Conservation (phyloP, 2,329 filamentous ascomycete genomes). For the Microdochium nivale region DNA sequence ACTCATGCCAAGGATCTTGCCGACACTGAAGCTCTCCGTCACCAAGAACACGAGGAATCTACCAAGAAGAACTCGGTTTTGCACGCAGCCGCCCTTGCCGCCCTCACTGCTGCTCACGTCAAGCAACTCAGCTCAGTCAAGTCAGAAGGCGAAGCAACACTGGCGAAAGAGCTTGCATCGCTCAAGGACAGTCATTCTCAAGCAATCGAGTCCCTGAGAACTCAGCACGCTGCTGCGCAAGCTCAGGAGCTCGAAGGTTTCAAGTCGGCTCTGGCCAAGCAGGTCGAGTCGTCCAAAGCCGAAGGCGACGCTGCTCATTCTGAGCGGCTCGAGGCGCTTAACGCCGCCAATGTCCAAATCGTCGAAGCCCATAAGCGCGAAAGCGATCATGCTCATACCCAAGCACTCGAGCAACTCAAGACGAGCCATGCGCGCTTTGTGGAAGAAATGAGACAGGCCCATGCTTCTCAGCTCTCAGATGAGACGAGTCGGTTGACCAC, state of each 20-base stretch:
- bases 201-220: conserved; percentile 17
- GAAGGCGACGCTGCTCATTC: conserved; percentile 19
- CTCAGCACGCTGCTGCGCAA: conserved; percentile 17
- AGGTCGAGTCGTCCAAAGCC: conserved; percentile 20
- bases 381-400: conserved; percentile 1
- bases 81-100: conserved; percentile 14
- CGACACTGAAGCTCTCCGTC: background rate
- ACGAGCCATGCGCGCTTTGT: background rate
- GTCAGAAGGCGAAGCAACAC: conserved; percentile 6
- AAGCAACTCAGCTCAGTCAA: conserved; percentile 16
- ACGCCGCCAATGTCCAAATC: conserved; percentile 19
- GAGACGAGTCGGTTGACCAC: background rate
- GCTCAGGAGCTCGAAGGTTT: conserved; percentile 20
- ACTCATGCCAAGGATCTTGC: conserved; percentile 5
- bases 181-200: conserved; percentile 17
- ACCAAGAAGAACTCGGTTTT: conserved; percentile 7
- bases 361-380: conserved; percentile 20
- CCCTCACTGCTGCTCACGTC: conserved; percentile 14
- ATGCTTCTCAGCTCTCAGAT: background rate
- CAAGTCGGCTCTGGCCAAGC: conserved; percentile 19
- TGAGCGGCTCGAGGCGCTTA: conserved; percentile 19
- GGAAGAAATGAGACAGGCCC: background rate
- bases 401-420: background rate
- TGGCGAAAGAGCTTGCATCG: conserved; percentile 16
- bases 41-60: background rate